Percentiles rank a stretch among this genome's conserved stretches.
Conservation (phyloP, 1,284 basidiomycete species). For the Ceratobasidium sp. region DNA sequence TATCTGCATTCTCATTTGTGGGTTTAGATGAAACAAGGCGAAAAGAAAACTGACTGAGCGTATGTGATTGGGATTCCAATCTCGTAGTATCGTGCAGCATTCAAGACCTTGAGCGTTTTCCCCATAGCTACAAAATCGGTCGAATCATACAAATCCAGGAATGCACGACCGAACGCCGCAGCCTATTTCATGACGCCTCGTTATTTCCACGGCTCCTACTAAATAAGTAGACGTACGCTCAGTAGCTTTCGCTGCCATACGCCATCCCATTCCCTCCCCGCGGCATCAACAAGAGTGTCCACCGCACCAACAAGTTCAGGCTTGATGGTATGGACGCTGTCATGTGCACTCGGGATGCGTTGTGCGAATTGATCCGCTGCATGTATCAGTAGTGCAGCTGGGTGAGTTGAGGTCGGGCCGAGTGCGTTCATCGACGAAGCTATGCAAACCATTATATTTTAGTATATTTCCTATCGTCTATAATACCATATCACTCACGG, state of each 20-base stretch:
- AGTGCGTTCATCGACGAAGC: constrained; percentile 84
- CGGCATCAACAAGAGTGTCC: constrained; percentile 94
- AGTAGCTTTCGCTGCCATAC: constrained; percentile 88
- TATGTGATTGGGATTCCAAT: constrained; percentile 94
- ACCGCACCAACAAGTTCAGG: constrained; percentile 86
- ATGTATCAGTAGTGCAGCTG: constrained; percentile 90
- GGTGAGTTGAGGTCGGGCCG: constrained; percentile 89
- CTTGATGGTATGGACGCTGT: constrained; percentile 87
- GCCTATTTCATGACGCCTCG: constrained; percentile 60
- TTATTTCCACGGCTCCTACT: not conserved
- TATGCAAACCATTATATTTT: constrained; percentile 50
- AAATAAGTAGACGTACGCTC: constrained; percentile 62
- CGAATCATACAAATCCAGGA: constrained; percentile 91
- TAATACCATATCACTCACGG: constrained; percentile 54
- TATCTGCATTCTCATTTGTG: constrained; percentile 60
- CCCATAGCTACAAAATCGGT: constrained; percentile 91
- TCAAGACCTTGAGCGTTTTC: constrained; percentile 91
- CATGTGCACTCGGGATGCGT: constrained; percentile 89
- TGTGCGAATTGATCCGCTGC: constrained; percentile 88
- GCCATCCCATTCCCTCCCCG: constrained; percentile 90
- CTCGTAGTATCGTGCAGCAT: constrained; percentile 89
- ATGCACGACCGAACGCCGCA: constrained; percentile 93
- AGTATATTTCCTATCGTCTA: constrained; percentile 11
- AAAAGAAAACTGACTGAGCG: constrained; percentile 67
- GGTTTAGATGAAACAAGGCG: not conserved